Evolutionary conservation across 2,329 filamentous ascomycete genomes (phyloP), one percentile per base, ranked within the genome.

Genomic region (Nakataea oryzae): DNA sequence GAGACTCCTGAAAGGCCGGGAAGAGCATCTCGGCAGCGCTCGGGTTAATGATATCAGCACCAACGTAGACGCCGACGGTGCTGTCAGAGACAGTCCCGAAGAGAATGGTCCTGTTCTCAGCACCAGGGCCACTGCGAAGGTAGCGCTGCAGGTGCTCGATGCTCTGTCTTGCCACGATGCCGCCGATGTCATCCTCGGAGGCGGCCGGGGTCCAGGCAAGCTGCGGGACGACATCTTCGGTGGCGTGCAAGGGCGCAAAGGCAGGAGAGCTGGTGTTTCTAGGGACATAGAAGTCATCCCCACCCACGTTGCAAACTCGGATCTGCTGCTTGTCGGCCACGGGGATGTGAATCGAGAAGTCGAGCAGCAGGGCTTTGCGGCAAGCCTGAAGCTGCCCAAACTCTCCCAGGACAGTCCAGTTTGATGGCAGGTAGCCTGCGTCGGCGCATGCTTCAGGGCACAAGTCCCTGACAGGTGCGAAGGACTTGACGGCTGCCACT

Each of bases 341-440:
- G 27, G 62, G 62, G 21, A 58, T n/a, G 2, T 50, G 24, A 13
- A 55, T 27, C 9, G 58, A 47, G 6, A 63, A 57, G 27, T 60
- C 58, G 24, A 63, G 32, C 14, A 63, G 32, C 30, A 63, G 26
- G 24, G 59, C 54, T 41, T 30, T 61, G 29, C 30, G 21, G 55
- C 62, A 61, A 13, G 62, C 59, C 41, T 63, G 54, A 21, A 64
- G 61, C 32, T 64, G 61, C 12, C 58, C 32, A 32, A 61, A 34
- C 32, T 62, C 58, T 21, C 29, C 63, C 24, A 64, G 54, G 27
- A 60, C 54, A 7, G 63, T 64, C 63, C 58, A 64, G 58, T 62
- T 62, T 28, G 63, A 47, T 30, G 58, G 58, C 24, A 62, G 30
- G 2, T 29, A n/a, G 50, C 56, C 63, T 13, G 61, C 32, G 13